Evolutionary conservation across 2,329 filamentous ascomycete species (phyloP).

Genomic region (Diaporthe citri): DNA sequence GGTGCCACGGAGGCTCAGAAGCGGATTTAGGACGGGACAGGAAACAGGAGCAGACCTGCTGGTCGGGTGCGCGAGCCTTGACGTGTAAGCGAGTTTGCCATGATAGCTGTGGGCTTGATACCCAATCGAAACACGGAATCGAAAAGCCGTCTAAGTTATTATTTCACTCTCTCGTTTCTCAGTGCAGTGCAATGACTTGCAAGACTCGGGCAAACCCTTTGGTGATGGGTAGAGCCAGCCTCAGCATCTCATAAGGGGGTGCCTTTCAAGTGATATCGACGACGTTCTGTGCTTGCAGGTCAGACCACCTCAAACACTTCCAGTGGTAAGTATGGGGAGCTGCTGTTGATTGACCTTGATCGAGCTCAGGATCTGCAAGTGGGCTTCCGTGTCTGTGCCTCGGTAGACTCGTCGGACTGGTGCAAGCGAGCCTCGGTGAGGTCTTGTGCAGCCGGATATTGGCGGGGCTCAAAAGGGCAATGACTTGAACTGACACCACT

Average conservation of each 20-base stretch:
- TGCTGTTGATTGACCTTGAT: background rate
- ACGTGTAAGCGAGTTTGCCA: conserved; percentile 14
- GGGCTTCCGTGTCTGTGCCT: background rate
- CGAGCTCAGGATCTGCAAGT: background rate
- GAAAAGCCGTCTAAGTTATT: background rate
- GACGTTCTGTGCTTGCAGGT: background rate
- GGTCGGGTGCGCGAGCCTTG: background rate
- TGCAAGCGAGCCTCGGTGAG: background rate
- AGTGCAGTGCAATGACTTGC: background rate
- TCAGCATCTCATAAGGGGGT: background rate
- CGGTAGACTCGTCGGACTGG: background rate
- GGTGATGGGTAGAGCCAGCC: background rate
- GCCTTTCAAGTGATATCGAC: background rate
- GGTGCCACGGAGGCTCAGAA: conserved; percentile 35
- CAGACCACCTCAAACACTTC: background rate
- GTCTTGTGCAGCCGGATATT: background rate
- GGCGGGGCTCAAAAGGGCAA: background rate
- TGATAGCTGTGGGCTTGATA: conserved; percentile 9
- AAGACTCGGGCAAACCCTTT: background rate
- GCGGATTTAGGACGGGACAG: background rate
- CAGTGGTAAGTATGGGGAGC: background rate
- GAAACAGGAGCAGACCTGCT: background rate
- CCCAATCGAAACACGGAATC: conserved; percentile 7
- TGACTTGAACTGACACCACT: background rate
- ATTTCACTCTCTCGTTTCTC: no score